Evolutionary conservation across 2,329 filamentous ascomycete genomes (phyloP), one percentile per base, ranked within the genome.

Genomic region (Taxawa tesnikishii): DNA sequence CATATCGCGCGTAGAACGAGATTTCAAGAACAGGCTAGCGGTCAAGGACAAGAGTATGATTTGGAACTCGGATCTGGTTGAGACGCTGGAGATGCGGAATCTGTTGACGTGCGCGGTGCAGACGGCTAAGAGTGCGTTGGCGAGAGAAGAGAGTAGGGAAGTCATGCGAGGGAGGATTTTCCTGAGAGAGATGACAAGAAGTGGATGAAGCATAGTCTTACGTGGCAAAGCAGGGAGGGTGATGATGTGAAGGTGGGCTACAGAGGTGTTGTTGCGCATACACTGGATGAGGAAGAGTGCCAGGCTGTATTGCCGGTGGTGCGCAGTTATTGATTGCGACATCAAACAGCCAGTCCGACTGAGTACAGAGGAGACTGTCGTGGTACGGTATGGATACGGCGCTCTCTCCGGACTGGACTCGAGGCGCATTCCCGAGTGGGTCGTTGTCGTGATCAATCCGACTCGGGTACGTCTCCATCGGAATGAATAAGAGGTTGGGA

Each of bases 41-140:
- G 43, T 66, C 3, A 56, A 49, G 3, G 63, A 67, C 37, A 51
- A 53, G 32, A 57, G 50, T 12, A 43, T 67, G 38, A 60, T 67
- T n/a, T 66, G 63, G 63, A 67, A 67, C 37, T 54, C 49, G 2
- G 62, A 67, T 37, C 43, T 67, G 3, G 48, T 66, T 2, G 63
- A 66, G 43, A 63, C 62, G 7, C 47, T 67, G 2, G 63, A 66
- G 41, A 42, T 61, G 40, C 43, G 61, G 16, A 67, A 66, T 45
- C 33, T 66, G 3, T 42, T 66, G 8, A 63, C 61, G 2, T 63
- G 60, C 40, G 63, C 63, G 2, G 46, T 48, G 15, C 62, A 66
- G 44, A 66, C 62, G 15, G 61, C 59, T n/a, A 56, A 55, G 34
- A 51, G 53, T 11, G 63, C 62, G 14, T 37, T 58, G 39, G 51